Evolutionary conservation across 164 flowering plant species (phyloP).

Genomic region (Malania oleifera): DNA sequence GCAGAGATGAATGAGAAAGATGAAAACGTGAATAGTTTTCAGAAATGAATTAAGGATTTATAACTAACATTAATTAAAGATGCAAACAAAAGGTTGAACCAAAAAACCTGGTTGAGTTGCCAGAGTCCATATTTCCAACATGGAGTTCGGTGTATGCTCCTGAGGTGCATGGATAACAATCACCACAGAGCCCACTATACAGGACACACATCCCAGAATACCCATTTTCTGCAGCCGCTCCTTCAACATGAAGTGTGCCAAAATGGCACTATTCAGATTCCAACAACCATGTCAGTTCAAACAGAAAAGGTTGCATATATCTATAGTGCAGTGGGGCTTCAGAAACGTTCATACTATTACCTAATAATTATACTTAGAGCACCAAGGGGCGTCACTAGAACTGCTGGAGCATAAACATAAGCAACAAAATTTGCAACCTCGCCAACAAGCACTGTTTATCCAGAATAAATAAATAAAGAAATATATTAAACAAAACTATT

Average conservation of each 20-base stretch:
- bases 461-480: constrained; percentile 13
- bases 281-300: constrained; percentile 18
- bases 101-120: constrained; percentile 80
- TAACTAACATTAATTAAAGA: neutral
- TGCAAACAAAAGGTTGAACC: neutral
- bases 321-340: neutral
- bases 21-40: constrained; percentile 2
- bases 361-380: constrained; percentile 89
- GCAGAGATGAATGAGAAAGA: constrained; percentile 20
- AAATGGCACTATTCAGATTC: constrained; percentile 57
- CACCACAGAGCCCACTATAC: constrained; percentile 90
- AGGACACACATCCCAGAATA: constrained; percentile 72
- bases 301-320: neutral
- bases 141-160: constrained; percentile 72
- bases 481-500: no score
- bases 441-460: constrained; percentile 74
- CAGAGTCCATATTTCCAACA: constrained; percentile 75
- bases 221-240: constrained; percentile 75
- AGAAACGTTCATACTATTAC: constrained; percentile 23
- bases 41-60: neutral
- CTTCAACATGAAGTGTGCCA: constrained; percentile 86
- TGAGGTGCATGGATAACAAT: constrained; percentile 95
- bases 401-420: constrained; percentile 89
- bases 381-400: constrained; percentile 90
- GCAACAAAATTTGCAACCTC: constrained; percentile 92